Evolutionary conservation across 2,329 filamentous ascomycete species (phyloP).

Genomic region (Penicillium sclerotigenum): DNA sequence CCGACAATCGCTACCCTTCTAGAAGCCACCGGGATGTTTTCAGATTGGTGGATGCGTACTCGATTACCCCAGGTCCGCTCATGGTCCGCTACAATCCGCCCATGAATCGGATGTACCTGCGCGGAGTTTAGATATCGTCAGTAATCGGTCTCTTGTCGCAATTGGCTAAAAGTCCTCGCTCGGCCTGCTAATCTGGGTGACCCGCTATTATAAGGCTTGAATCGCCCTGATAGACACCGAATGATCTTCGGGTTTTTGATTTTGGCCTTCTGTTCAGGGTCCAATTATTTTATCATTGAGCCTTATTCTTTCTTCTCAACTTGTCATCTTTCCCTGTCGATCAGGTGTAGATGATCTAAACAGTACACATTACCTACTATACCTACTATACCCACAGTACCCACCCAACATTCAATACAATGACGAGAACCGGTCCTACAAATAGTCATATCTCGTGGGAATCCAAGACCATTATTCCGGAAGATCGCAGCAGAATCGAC

Average conservation of each 20-base stretch:
- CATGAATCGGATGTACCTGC: slow-evolving; percentile 24
- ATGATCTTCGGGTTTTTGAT: slow-evolving; percentile 23
- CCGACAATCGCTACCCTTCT: slow-evolving; percentile 22
- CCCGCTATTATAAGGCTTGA: slow-evolving; percentile 25
- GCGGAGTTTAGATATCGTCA: slow-evolving; percentile 26
- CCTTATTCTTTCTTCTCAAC: not conserved
- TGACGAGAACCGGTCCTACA: slow-evolving; percentile 28
- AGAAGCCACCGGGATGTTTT: slow-evolving; percentile 16
- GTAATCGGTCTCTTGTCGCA: slow-evolving; percentile 24
- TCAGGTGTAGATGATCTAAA: slow-evolving; percentile 11
- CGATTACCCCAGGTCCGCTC: slow-evolving; percentile 32
- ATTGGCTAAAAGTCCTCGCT: slow-evolving; percentile 16
- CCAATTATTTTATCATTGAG: slow-evolving; percentile 17
- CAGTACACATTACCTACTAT: not conserved
- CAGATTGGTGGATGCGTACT: slow-evolving; percentile 22
- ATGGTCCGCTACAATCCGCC: slow-evolving; percentile 1
- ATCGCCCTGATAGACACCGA: slow-evolving; percentile 16
- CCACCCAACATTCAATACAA: slow-evolving; percentile 13
- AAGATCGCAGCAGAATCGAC: slow-evolving; percentile 24
- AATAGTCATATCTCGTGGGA: slow-evolving; percentile 29
- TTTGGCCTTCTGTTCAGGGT: slow-evolving; percentile 18
- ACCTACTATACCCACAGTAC: not conserved
- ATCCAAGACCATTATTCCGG: slow-evolving; percentile 24
- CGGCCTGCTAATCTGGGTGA: slow-evolving; percentile 5
- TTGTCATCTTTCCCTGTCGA: slow-evolving; percentile 3